Evolutionary conservation across 2,329 filamentous ascomycete genomes (phyloP).

Genomic region (Mycocentrospora acerina): DNA sequence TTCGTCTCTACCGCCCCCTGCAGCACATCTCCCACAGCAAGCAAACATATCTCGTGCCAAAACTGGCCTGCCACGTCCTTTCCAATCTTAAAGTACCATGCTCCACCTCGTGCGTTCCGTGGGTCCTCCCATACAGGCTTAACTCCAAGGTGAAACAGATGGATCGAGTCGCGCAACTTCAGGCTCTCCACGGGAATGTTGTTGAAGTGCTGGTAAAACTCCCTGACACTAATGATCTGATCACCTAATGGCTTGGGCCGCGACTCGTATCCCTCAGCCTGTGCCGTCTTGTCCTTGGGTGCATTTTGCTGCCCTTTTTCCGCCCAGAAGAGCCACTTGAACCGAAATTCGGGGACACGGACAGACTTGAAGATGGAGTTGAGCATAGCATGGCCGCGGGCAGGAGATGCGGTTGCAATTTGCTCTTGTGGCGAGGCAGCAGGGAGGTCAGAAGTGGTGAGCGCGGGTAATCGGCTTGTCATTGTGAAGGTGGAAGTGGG

Average conservation of each 20-base stretch:
- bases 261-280: slow-evolving; percentile 45
- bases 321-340: slow-evolving; percentile 57
- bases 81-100: slow-evolving; percentile 88
- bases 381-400: slow-evolving; percentile 75
- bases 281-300: slow-evolving; percentile 22
- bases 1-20: slow-evolving; percentile 67
- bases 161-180: slow-evolving; percentile 66
- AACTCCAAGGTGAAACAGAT: slow-evolving; percentile 80
- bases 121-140: slow-evolving; percentile 85
- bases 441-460: slow-evolving; percentile 53
- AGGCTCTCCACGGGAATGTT: slow-evolving; percentile 77
- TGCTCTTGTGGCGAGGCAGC: slow-evolving; percentile 61
- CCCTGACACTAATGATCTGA: slow-evolving; percentile 49
- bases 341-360: slow-evolving; percentile 52
- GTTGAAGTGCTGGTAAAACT: slow-evolving; percentile 58
- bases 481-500: slow-evolving; percentile 15
- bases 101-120: slow-evolving; percentile 80
- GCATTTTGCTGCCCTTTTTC: slow-evolving; percentile 42
- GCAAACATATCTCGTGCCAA: slow-evolving; percentile 78
- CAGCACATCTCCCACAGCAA: slow-evolving; percentile 80
- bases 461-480: slow-evolving; percentile 36
- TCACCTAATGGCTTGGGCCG: slow-evolving; percentile 48
- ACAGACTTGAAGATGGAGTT: slow-evolving; percentile 48
- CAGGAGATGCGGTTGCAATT: slow-evolving; percentile 66
- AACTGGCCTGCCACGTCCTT: slow-evolving; percentile 71